Evolutionary conservation across 163 green algal genomes (phyloP).

Genomic region (Chloromonas sp.): DNA sequence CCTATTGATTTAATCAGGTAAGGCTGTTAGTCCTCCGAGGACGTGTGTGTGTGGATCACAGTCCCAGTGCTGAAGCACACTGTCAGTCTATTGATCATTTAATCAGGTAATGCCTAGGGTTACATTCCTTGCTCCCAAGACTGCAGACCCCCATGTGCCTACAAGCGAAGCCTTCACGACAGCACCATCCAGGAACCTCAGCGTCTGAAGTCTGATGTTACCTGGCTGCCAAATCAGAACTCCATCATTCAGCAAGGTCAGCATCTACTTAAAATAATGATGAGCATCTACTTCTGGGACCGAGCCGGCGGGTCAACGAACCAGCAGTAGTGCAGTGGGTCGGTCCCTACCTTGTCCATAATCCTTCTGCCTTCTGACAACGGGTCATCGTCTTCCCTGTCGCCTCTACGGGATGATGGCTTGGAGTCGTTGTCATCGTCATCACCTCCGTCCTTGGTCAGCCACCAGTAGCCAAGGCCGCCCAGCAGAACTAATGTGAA

Average conservation of each 20-base stretch:
- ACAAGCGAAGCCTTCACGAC: too few species aligned
- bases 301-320: too few species aligned
- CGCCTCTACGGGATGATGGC: not conserved
- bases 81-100: too few species aligned
- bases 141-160: too few species aligned
- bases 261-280: not conserved
- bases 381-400: conserved; percentile 14
- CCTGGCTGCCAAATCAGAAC: not conserved
- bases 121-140: too few species aligned
- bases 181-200: too few species aligned
- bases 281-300: not conserved
- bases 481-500: conserved; percentile 21
- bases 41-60: too few species aligned
- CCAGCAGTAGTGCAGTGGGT: too few species aligned
- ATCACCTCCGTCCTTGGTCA: not conserved
- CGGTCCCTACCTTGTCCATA: conserved; percentile 20
- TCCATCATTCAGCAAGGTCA: not conserved
- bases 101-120: too few species aligned
- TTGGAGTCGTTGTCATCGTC: conserved; percentile 7
- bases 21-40: too few species aligned
- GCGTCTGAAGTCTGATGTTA: not conserved
- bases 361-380: conserved; percentile 22
- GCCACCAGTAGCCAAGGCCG: conserved; percentile 19
- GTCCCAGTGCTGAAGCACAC: too few species aligned
- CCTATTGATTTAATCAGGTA: too few species aligned